Conservation (phyloP, 352 stramenopile genomes). For the Chloridella minuta region DNA sequence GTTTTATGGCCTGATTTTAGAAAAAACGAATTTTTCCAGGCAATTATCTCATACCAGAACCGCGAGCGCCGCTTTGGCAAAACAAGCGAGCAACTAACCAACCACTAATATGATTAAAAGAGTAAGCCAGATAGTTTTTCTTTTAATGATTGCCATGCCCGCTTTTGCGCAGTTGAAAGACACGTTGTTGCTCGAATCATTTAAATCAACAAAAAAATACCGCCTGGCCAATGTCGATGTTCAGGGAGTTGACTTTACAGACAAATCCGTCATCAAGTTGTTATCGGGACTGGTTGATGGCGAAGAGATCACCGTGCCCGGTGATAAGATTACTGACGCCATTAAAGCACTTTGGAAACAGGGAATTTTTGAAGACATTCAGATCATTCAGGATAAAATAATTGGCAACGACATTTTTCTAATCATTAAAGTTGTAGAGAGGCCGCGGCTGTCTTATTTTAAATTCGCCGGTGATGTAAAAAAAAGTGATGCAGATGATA, state of each 20-base stretch:
- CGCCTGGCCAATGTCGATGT: too few relatives aligned
- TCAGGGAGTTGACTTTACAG: background rate
- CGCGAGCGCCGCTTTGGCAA: conserved; percentile 14
- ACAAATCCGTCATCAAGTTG: background rate
- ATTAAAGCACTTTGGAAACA: background rate
- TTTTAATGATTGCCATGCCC: too few relatives aligned
- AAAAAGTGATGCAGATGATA: background rate
- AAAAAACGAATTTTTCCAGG: background rate
- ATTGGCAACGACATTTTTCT: background rate
- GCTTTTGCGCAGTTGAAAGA: too few relatives aligned
- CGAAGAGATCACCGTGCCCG: background rate
- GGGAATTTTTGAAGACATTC: background rate
- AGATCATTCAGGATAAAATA: background rate
- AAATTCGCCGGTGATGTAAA: background rate
- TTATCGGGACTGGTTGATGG: background rate
- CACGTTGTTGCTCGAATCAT: too few relatives aligned
- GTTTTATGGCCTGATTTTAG: conserved; percentile 61
- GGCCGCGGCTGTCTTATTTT: background rate
- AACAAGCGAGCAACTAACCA: conserved; percentile 9
- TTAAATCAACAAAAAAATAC: too few relatives aligned
- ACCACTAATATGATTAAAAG: too few relatives aligned
- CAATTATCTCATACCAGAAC: background rate
- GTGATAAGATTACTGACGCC: background rate
- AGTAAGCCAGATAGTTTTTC: too few relatives aligned
- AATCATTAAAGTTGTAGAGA: background rate